These are phyloP conservation scores for Streptanthus diversifolius DNA, from an alignment of 345 rosid genomes.

Conservation along the genomic window DNA sequence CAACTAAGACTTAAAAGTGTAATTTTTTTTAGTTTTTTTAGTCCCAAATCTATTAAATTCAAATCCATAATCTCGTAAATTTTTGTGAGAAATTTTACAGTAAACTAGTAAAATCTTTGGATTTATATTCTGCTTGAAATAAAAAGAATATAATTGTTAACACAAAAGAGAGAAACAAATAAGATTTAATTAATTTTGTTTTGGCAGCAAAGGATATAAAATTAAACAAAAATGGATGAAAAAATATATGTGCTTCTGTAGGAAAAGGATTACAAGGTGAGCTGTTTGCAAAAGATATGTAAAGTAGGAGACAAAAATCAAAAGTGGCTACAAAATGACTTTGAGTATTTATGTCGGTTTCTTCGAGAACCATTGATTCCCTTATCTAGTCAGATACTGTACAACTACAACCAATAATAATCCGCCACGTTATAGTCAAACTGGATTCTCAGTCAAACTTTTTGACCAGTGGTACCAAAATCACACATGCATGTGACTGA, in stretches of 20 bases:
- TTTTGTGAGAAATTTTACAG: too few relatives aligned
- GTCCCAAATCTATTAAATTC: too few relatives aligned
- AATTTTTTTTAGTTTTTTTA: too few relatives aligned
- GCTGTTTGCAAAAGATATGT: background rate
- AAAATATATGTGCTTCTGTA: background rate
- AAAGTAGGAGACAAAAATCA: conserved; percentile 1
- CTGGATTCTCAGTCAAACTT: conserved; percentile 5
- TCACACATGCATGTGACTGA: conserved; percentile 23
- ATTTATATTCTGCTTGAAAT: too few relatives aligned
- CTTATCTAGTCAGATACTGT: conserved; percentile 26
- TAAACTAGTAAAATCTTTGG: too few relatives aligned
- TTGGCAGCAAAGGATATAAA: too few relatives aligned
- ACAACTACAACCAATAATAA: background rate
- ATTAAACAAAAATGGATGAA: too few relatives aligned
- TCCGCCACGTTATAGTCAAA: conserved; percentile 28
- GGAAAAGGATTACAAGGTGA: background rate
- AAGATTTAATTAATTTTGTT: too few relatives aligned
- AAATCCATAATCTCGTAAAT: too few relatives aligned
- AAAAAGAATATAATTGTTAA: too few relatives aligned
- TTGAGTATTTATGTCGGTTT: conserved; percentile 27
- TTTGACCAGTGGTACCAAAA: conserved; percentile 26
- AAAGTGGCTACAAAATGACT: conserved; percentile 9
- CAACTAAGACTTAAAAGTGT: too few relatives aligned
- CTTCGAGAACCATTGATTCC: conserved; percentile 30
- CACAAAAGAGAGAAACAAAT: too few relatives aligned